phyloP scores from a whole-genome alignment of 1,284 basidiomycete genomes.

The Inonotus obliquus region DNA sequence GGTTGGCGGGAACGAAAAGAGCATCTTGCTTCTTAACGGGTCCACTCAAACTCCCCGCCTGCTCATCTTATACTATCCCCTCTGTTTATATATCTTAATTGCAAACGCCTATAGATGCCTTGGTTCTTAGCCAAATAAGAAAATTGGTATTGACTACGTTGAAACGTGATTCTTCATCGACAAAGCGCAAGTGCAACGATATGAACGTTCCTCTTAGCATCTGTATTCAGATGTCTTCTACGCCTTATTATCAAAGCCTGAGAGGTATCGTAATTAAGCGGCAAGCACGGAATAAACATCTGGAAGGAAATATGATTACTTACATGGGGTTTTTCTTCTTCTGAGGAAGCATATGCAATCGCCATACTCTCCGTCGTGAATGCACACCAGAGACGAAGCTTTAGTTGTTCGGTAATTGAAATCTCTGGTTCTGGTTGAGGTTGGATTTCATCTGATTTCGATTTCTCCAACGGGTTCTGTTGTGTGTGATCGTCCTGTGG shows the following conservation, averaged over 20 bases:
- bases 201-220: background rate
- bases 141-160: background rate
- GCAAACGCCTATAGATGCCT: background rate
- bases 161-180: background rate
- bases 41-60: background rate
- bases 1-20: slow-evolving; percentile 34
- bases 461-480: background rate
- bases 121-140: background rate
- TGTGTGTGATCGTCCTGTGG: background rate
- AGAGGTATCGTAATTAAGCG: background rate
- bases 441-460: too few relatives aligned
- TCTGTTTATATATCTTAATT: background rate
- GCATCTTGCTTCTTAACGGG: background rate
- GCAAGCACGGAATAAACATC: background rate
- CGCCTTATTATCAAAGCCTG: background rate
- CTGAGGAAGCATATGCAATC: slow-evolving; percentile 56
- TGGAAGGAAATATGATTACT: slow-evolving; percentile 16
- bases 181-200: background rate
- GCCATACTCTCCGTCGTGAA: slow-evolving; percentile 82
- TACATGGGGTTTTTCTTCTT: slow-evolving; percentile 52
- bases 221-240: background rate
- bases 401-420: slow-evolving; percentile 7
- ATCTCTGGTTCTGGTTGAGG: background rate
- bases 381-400: slow-evolving; percentile 71
- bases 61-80: background rate